Evolutionary conservation across 768 basidiomycete species (phyloP).

Genomic region (Hydnum rufescens): DNA sequence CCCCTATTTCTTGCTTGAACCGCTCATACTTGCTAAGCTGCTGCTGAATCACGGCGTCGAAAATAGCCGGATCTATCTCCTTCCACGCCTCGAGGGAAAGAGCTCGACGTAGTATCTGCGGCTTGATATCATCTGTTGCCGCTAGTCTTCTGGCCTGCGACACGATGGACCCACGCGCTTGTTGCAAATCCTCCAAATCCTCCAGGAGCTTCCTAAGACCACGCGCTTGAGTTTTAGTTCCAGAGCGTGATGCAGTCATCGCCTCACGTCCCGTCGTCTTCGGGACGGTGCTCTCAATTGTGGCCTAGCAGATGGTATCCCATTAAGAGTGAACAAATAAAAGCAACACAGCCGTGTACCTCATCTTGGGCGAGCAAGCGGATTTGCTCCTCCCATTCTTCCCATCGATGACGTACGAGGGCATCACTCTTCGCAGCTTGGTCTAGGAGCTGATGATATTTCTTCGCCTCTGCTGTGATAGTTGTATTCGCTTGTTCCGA

Average conservation of each 20-base stretch:
- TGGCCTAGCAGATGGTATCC: conserved; percentile 1
- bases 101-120: conserved; percentile 45
- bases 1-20: conserved; percentile 34
- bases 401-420: conserved; percentile 65
- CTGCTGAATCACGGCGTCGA: conserved; percentile 63
- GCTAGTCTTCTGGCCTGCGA: conserved; percentile 41
- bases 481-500: conserved; percentile 67
- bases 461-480: conserved; percentile 45
- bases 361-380: conserved; percentile 49
- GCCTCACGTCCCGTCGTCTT: conserved; percentile 1
- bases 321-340: no score
- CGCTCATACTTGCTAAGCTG: conserved; percentile 68
- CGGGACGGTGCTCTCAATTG: conserved; percentile 8
- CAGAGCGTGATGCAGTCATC: conserved; percentile 18
- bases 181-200: conserved; percentile 51
- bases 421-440: conserved; percentile 62
- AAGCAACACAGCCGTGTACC: conserved; percentile 18
- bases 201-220: conserved; percentile 56
- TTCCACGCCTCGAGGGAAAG: conserved; percentile 41
- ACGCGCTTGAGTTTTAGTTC: conserved; percentile 46
- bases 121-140: conserved; percentile 51
- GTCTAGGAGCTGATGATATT: conserved; percentile 50
- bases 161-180: conserved; percentile 39
- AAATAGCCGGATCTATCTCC: conserved; percentile 68
- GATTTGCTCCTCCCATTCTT: conserved; percentile 65